phyloP scores from a whole-genome alignment of 805 yeast genomes.

The Zygoascus tannicola region DNA sequence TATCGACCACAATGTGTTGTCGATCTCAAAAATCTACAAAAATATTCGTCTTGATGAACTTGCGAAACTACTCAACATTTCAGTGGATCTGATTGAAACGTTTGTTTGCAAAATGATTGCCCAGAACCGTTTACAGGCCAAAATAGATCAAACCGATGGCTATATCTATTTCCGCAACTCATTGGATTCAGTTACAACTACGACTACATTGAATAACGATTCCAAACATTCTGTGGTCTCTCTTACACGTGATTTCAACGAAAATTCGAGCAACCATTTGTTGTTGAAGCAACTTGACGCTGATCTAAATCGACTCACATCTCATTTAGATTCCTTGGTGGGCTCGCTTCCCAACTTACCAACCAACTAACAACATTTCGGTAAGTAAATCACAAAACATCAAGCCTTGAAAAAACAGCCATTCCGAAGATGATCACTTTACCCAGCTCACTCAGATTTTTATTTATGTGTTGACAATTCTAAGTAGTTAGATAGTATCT shows the following conservation, averaged over 20 bases:
- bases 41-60: constrained; percentile 22
- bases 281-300: neutral
- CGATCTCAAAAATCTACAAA: constrained; percentile 25
- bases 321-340: neutral
- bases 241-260: constrained; percentile 2
- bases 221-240: neutral
- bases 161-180: constrained; percentile 12
- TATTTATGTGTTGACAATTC: constrained; percentile 19
- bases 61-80: constrained; percentile 20
- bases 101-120: constrained; percentile 25
- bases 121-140: constrained; percentile 23
- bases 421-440: constrained; percentile 17
- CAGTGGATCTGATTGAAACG: constrained; percentile 18
- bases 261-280: neutral
- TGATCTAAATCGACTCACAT: neutral
- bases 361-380: no score
- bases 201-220: neutral
- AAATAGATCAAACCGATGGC: constrained; percentile 25
- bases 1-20: constrained; percentile 27
- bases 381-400: no score
- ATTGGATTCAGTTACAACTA: neutral
- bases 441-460: constrained; percentile 24
- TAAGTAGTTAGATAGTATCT: neutral
- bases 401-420: neutral
- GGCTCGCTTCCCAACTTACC: neutral